A percentile compares a stretch with the other conserved stretches of the same genome.
Evolutionary conservation across 163 green algal genomes (phyloP).

Genomic region (Coccomyxa subellipsoidea): DNA sequence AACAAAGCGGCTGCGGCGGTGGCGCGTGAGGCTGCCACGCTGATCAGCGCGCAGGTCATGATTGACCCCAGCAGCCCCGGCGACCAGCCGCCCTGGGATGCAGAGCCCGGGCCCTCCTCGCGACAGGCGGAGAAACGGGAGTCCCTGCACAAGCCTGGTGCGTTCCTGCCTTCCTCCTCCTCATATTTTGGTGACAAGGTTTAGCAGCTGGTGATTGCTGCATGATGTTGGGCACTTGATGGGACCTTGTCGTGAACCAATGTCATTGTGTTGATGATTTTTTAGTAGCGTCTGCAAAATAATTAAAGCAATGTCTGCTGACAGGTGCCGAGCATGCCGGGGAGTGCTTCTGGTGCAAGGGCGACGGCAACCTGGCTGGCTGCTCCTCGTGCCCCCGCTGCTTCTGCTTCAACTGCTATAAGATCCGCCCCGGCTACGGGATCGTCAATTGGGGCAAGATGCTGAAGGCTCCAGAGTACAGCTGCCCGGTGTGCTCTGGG

Average conservation of each 20-base stretch:
- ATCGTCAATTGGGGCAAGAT: constrained; percentile 34
- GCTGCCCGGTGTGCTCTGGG: constrained; percentile 31
- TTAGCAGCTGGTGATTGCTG: not conserved
- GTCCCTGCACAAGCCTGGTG: not conserved
- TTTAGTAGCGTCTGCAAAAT: too few species aligned
- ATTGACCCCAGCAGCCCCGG: not conserved
- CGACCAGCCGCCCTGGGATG: not conserved
- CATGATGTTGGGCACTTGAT: not conserved
- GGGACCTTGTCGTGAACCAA: too few species aligned
- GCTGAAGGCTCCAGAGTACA: constrained; percentile 7
- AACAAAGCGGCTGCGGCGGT: not conserved
- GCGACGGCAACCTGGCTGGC: not conserved
- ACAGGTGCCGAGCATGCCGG: not conserved
- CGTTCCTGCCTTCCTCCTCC: too few species aligned
- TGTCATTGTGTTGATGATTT: too few species aligned
- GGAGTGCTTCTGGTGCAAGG: not conserved
- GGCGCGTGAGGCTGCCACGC: not conserved
- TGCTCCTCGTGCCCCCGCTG: constrained; percentile 19
- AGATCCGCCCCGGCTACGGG: constrained; percentile 28
- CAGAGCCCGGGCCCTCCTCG: not conserved
- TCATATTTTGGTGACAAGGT: too few species aligned
- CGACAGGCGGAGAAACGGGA: not conserved
- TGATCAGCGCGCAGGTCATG: not conserved
- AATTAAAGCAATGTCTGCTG: too few species aligned
- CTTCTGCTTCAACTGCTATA: constrained; percentile 46